Base-by-base conservation (phyloP, 805 yeast genomes). In the Candida glaebosa region DNA sequence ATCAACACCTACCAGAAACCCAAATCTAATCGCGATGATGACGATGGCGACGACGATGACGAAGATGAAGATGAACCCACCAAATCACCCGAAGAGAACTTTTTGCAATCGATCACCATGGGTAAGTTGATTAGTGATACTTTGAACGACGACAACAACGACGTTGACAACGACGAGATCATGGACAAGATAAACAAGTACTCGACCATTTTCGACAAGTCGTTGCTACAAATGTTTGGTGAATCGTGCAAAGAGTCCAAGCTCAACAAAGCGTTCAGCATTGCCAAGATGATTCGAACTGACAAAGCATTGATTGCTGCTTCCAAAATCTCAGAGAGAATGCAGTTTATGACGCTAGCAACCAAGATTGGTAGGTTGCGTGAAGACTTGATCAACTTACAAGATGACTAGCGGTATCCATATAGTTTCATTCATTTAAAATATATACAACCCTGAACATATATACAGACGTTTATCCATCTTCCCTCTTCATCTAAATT, bases 301-400 rank as follows among this genome's bases (percentile, higher is more conserved):
- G 91, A 85, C 46, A 81, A 84, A 50, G 95, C 96, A 2, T 65
- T 90, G 47, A 75, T 73, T 41, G 96, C 96, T 0, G 96, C 97
- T 1, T 69, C 78, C 10, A 84, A 84, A 61, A 86, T 91, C 41
- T 88, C 96, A 1, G 86, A 86, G 54, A 75, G 96, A 44, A 61
- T 65, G 49, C 68, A 61, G 42, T 67, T 58, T 38, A 42, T 52
- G 12, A 64, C 60, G 31, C 59, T 70, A 44, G 69, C 70, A 5
- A 52, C 46, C 30, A 66, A 65, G 45, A 64, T 70, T 40, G 62
- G 61, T 19, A 58, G 58, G 47, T 54, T 69, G 19, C 55, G 74
- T 44, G 73, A 69, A 41, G 63, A 56, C 4, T 54, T 69, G 41
- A 49, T 59, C 18, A 52, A 47, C 15, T 24, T 56, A 28, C 54